Base-by-base conservation (phyloP, 2,329 filamentous ascomycete genomes). In the Scedosporium boydii region DNA sequence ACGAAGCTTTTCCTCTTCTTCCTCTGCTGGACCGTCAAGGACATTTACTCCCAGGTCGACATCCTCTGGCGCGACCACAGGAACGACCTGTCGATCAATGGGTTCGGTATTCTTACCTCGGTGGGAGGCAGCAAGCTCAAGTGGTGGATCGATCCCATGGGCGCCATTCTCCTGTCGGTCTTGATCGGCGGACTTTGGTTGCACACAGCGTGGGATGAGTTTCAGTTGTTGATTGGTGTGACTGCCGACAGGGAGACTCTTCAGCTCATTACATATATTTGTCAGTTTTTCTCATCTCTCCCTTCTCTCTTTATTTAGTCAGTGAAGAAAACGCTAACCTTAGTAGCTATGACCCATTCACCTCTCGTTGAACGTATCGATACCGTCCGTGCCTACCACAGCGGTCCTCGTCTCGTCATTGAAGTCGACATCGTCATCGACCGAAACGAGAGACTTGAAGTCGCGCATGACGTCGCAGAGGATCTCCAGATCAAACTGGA, bases 361-460 rank as follows among this genome's bases (percentile, higher is more conserved):
- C 84, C 89, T 0, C 76, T 82, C 41, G 91, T 99, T 71, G 82
- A 81, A 62, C 90, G 91, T 69, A 96, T 99, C 72, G 95, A 99
- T 74, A 99, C 95, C 1, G 95, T 98, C 3, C 86, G 95, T 60
- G 91, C 93, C 0, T 98, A 96, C 76, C 93, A 97, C 75, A 91
- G 87, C 6, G 93, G 93, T 0, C 86, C 93, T 0, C 84, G 93
- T 21, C 84, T 97, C 56, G 92, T 98, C 67, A 93, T 96, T 67
- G 95, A 99, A 78, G 91, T 98, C 44, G 95, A 99, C 72, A 87
- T 98, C 62, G 93, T 98, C 69, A 96, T 98, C 91, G 86, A 93
- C 68, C 85, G 87, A 0, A 78, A 85, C 1, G 83, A 87, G 62
- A 85, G 86, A 1, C 82, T 99, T 16, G 81, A 84, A 65, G 87